phyloP scores from a whole-genome alignment of 2,329 filamentous ascomycete species.

The Penicillium janthinellum region DNA sequence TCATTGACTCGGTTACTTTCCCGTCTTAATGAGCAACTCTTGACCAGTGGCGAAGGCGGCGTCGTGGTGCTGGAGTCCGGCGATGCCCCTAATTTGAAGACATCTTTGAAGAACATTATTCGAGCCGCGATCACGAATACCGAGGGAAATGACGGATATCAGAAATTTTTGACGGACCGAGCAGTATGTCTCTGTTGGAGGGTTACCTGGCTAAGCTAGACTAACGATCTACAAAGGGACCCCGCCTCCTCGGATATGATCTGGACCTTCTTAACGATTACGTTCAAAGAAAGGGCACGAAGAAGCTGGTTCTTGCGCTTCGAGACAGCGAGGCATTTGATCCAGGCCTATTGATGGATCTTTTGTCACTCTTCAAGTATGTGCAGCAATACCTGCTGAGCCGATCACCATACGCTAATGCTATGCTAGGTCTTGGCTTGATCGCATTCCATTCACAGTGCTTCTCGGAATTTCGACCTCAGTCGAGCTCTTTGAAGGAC shows the following conservation, averaged over 20 bases:
- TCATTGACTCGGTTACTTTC: conserved; percentile 42
- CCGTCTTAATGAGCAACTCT: conserved; percentile 39
- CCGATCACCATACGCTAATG: conserved; percentile 24
- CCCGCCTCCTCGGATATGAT: conserved; percentile 49
- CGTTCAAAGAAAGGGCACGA: conserved; percentile 38
- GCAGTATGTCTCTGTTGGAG: conserved; percentile 32
- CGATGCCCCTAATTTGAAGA: conserved; percentile 50
- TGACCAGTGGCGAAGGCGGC: conserved; percentile 33
- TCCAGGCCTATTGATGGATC: conserved; percentile 45
- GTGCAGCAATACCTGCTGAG: conserved; percentile 1
- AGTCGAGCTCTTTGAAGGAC: conserved; percentile 61
- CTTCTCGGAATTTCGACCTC: conserved; percentile 65
- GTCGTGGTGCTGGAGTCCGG: conserved; percentile 48
- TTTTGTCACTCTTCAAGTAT: conserved; percentile 52
- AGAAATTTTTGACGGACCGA: conserved; percentile 41
- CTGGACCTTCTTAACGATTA: conserved; percentile 49
- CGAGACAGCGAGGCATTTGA: conserved; percentile 53
- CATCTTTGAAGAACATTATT: conserved; percentile 50
- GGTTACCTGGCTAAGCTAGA: neutral
- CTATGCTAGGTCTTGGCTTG: conserved; percentile 57
- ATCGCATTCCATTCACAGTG: conserved; percentile 62
- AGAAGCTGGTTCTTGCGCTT: conserved; percentile 47
- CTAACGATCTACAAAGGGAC: conserved; percentile 35
- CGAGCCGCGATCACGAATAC: conserved; percentile 43
- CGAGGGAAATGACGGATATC: conserved; percentile 43